Percentiles rank a stretch among this genome's conserved stretches.
Evolutionary conservation across 2,329 filamentous ascomycete species (phyloP).

Genomic region (Colletotrichum lupini): DNA sequence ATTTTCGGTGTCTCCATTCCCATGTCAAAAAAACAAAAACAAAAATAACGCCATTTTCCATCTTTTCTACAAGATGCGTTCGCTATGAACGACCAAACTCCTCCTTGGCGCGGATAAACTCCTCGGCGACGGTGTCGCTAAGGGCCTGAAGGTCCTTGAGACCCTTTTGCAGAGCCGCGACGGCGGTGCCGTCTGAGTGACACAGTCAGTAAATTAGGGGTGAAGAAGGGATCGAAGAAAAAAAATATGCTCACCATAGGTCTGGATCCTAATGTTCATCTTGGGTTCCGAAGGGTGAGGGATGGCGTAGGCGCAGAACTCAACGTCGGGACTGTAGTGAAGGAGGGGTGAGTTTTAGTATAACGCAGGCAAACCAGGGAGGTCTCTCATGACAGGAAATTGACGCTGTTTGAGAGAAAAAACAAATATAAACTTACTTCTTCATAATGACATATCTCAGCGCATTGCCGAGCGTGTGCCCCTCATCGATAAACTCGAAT

Average conservation of each 20-base stretch:
- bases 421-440: constrained; percentile 69
- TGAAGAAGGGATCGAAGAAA: not conserved
- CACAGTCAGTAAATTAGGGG: constrained; percentile 4
- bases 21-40: not conserved
- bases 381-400: too few relatives aligned
- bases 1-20: constrained; percentile 8
- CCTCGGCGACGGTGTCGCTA: constrained; percentile 93
- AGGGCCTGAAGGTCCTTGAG: constrained; percentile 89
- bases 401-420: too few relatives aligned
- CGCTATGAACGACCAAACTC: constrained; percentile 52
- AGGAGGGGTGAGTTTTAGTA: constrained; percentile 8
- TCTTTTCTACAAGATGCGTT: not conserved
- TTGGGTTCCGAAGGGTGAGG: constrained; percentile 95
- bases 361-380: not conserved
- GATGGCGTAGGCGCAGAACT: constrained; percentile 98
- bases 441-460: constrained; percentile 98
- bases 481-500: constrained; percentile 93
- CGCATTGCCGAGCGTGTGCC: constrained; percentile 95
- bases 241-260: constrained; percentile 75
- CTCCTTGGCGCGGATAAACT: constrained; percentile 66
- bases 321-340: constrained; percentile 81
- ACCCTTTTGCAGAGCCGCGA: constrained; percentile 90
- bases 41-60: not conserved
- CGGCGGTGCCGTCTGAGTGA: constrained; percentile 77
- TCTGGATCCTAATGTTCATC: constrained; percentile 98